Evolutionary conservation across 2,329 filamentous ascomycete species (phyloP).

Genomic region (Pseudocercospora cruenta): DNA sequence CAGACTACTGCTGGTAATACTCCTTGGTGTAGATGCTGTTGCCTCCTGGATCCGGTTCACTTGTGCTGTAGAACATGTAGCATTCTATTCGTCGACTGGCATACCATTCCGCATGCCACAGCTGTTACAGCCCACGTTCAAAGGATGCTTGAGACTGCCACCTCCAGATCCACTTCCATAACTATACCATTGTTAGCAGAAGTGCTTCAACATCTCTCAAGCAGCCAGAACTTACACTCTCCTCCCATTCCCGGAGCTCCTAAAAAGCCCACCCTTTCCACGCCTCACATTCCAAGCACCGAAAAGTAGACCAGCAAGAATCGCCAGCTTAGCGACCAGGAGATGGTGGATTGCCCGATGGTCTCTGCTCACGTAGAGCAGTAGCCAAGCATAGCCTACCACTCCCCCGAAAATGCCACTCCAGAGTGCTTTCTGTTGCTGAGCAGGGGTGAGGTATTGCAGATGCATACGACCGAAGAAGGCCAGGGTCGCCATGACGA

Average conservation of each 20-base stretch:
- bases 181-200: background rate
- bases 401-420: conserved; percentile 21
- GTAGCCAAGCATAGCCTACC: conserved; percentile 26
- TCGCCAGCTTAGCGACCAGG: conserved; percentile 23
- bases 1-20: background rate
- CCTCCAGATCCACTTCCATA: background rate
- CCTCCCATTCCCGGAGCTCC: conserved; percentile 1
- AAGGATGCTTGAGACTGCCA: background rate
- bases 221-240: conserved; percentile 11
- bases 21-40: background rate
- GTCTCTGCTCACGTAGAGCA: conserved; percentile 18
- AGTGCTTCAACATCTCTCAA: background rate
- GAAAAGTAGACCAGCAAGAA: conserved; percentile 19
- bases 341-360: conserved; percentile 24
- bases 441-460: conserved; percentile 15
- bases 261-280: conserved; percentile 8
- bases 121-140: background rate
- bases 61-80: background rate
- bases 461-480: conserved; percentile 25
- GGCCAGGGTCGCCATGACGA: conserved; percentile 22
- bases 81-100: background rate
- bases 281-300: conserved; percentile 17
- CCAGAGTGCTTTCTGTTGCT: conserved; percentile 9
- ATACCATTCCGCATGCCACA: background rate
- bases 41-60: background rate